Evolutionary conservation across 805 yeast genomes (phyloP).

Genomic region (Kuraishia hungarica): DNA sequence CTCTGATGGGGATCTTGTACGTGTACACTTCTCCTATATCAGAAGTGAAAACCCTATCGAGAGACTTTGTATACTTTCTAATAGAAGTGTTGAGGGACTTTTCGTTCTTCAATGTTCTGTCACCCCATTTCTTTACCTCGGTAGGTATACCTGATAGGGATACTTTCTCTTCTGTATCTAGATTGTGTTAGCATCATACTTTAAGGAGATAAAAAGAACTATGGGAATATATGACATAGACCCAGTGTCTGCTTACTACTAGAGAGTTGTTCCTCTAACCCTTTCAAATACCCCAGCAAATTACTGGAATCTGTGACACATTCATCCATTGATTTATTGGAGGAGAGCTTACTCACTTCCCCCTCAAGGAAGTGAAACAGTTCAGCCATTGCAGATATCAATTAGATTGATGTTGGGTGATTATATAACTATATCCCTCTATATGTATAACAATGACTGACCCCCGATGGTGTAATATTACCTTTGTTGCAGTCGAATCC

Average conservation of each 20-base stretch:
- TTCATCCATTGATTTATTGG: slow-evolving; percentile 19
- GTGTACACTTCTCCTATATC: slow-evolving; percentile 17
- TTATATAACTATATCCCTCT: no score
- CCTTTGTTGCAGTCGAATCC: no score
- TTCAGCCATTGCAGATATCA: slow-evolving; percentile 7
- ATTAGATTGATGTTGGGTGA: no score
- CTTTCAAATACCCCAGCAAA: slow-evolving; percentile 16
- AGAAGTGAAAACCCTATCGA: slow-evolving; percentile 17
- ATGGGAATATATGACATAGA: not conserved
- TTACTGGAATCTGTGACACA: slow-evolving; percentile 20
- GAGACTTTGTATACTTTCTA: slow-evolving; percentile 15
- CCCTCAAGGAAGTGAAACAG: slow-evolving; percentile 16
- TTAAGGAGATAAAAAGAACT: slow-evolving; percentile 1
- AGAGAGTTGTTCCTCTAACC: slow-evolving; percentile 14
- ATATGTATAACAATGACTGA: no score
- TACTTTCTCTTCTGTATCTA: slow-evolving; percentile 3
- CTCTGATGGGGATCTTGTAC: slow-evolving; percentile 12
- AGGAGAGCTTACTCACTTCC: slow-evolving; percentile 20
- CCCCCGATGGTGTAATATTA: no score
- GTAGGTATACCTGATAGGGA: slow-evolving; percentile 4
- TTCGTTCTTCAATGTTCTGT: slow-evolving; percentile 22
- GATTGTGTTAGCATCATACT: slow-evolving; percentile 8
- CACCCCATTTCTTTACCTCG: slow-evolving; percentile 12
- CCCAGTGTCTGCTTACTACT: slow-evolving; percentile 3
- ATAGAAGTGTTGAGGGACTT: slow-evolving; percentile 16